phyloP scores from a whole-genome alignment of 176 grass and related monocot species.

The Melocanna baccifera region DNA sequence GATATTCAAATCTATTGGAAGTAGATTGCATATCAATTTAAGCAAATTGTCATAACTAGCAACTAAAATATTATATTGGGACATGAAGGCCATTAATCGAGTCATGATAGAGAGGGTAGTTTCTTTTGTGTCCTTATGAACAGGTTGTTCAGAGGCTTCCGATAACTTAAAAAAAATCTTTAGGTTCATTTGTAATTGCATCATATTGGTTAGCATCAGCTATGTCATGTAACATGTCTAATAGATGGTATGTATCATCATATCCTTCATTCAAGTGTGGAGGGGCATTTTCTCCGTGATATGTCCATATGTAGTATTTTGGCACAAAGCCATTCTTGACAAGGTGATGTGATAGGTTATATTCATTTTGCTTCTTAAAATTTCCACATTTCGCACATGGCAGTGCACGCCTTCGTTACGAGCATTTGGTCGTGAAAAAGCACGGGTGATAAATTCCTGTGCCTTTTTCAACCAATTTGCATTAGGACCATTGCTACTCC shows the following conservation, averaged over 20 bases:
- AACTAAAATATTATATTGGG: neutral
- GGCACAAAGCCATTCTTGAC: conserved; percentile 4
- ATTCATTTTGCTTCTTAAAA: conserved; percentile 17
- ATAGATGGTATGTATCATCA: conserved; percentile 9
- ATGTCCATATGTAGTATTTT: conserved; percentile 5
- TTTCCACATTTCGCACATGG: neutral
- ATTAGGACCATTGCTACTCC: neutral
- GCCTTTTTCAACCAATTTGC: conserved; percentile 3
- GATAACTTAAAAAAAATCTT: conserved; percentile 4
- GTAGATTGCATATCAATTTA: no score
- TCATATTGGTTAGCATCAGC: neutral
- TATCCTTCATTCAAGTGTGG: neutral
- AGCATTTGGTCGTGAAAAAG: neutral
- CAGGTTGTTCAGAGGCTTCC: conserved; percentile 4
- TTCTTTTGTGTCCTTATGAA: neutral
- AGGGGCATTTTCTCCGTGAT: neutral
- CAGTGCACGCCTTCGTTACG: neutral
- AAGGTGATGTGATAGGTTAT: neutral
- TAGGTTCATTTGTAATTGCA: neutral
- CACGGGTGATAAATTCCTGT: neutral
- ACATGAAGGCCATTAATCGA: neutral
- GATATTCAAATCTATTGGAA: no score
- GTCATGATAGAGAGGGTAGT: neutral
- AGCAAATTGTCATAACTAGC: no score
- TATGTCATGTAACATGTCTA: neutral